Evolutionary conservation across 257 asterid genomes (phyloP).

Genomic region (Fraxinus quadrangulata): DNA sequence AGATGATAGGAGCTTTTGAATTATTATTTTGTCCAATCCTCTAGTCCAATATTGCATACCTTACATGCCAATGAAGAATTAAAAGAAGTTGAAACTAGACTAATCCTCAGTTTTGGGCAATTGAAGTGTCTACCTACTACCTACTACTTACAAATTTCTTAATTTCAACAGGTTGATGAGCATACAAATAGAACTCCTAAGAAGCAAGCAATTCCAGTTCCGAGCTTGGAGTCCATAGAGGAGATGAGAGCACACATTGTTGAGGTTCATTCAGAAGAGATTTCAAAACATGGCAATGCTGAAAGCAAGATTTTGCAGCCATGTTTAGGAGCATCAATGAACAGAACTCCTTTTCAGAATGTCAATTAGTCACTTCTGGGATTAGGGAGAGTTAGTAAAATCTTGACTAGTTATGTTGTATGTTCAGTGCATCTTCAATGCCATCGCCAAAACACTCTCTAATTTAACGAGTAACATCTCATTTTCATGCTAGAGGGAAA

Average conservation of each 20-base stretch:
- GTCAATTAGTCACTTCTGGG: conserved; percentile 37
- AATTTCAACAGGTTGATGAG: conserved; percentile 58
- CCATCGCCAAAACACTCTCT: conserved; percentile 26
- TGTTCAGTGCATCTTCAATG: conserved; percentile 4
- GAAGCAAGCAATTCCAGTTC: conserved; percentile 51
- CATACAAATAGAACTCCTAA: conserved; percentile 52
- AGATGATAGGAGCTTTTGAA: not conserved
- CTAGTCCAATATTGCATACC: not conserved
- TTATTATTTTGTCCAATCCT: too few species aligned
- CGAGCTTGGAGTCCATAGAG: conserved; percentile 62
- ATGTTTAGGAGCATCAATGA: conserved; percentile 30
- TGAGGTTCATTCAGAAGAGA: conserved; percentile 31
- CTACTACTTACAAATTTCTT: not conserved
- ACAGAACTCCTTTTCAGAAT: conserved; percentile 65
- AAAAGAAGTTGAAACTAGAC: not conserved
- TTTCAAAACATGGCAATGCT: conserved; percentile 29
- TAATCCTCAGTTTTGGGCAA: not conserved
- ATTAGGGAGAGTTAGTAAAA: not conserved
- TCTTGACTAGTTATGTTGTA: conserved; percentile 25
- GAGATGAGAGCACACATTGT: conserved; percentile 54
- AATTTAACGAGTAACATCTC: conserved; percentile 28
- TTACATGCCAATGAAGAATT: not conserved
- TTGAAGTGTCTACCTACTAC: not conserved
- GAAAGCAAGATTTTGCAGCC: conserved; percentile 42
- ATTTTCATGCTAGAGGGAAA: not conserved